phyloP scores from a whole-genome alignment of 2,329 filamentous ascomycete genomes.

The Apiospora koreana region DNA sequence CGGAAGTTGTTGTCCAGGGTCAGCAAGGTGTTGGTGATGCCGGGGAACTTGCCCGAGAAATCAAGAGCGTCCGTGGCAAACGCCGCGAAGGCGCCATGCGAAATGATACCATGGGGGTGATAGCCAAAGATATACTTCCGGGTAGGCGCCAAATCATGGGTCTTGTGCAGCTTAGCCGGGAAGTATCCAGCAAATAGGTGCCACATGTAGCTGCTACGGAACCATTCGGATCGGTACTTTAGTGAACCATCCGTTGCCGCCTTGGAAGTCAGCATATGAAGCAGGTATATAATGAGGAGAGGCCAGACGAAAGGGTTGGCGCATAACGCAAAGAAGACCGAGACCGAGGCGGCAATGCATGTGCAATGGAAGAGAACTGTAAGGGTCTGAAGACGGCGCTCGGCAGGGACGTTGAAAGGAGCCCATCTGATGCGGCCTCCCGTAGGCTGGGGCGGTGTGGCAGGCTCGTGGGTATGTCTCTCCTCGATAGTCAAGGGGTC shows the following conservation, averaged over 20 bases:
- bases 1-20: conserved; percentile 97
- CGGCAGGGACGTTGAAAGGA: conserved; percentile 72
- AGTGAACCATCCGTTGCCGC: conserved; percentile 76
- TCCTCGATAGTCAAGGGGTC: conserved; percentile 33
- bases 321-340: conserved; percentile 87
- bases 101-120: conserved; percentile 97
- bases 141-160: conserved; percentile 73
- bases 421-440: conserved; percentile 71
- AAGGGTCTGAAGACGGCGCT: conserved; percentile 74
- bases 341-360: conserved; percentile 69
- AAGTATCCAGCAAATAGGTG: conserved; percentile 91
- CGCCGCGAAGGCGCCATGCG: conserved; percentile 89
- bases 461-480: conserved; percentile 25
- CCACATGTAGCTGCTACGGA: conserved; percentile 78
- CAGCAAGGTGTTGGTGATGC: conserved; percentile 89
- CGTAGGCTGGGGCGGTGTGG: conserved; percentile 19
- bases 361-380: conserved; percentile 75
- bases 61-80: conserved; percentile 90
- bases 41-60: conserved; percentile 85
- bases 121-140: conserved; percentile 97
- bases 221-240: conserved; percentile 70
- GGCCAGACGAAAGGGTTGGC: conserved; percentile 94
- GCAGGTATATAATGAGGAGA: conserved; percentile 70
- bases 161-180: conserved; percentile 84
- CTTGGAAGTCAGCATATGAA: conserved; percentile 81